phyloP scores from a whole-genome alignment of 2,329 filamentous ascomycete species.

The Trichoderma koningiopsis region DNA sequence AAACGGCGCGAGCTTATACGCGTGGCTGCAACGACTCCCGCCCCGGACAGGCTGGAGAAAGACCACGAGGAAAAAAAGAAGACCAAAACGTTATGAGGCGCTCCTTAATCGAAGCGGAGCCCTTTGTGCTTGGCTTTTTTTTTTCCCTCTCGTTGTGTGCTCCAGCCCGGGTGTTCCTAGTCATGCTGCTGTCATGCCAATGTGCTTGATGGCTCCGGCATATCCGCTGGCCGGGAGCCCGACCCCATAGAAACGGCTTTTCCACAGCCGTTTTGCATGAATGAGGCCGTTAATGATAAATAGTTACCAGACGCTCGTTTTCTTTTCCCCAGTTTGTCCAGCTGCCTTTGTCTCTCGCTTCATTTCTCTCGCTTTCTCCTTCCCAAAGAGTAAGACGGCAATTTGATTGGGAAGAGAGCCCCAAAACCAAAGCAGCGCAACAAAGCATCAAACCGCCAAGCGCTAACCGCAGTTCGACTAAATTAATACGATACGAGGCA shows the following conservation, averaged over 20 bases:
- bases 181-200: constrained; percentile 27
- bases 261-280: neutral
- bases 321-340: neutral
- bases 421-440: neutral
- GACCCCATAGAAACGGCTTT: constrained; percentile 9
- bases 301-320: constrained; percentile 4
- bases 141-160: neutral
- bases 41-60: constrained; percentile 15
- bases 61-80: neutral
- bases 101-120: constrained; percentile 18
- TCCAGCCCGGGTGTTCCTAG: constrained; percentile 16
- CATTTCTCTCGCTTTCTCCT: neutral
- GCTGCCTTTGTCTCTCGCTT: neutral
- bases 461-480: constrained; percentile 4
- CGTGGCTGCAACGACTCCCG: constrained; percentile 17
- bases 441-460: neutral
- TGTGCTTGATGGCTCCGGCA: constrained; percentile 24
- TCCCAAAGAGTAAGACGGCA: neutral
- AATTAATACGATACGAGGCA: constrained; percentile 16
- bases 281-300: constrained; percentile 22
- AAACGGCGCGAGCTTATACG: constrained; percentile 9
- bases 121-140: constrained; percentile 22
- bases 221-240: constrained; percentile 13
- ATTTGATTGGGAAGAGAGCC: neutral
- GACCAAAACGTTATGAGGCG: neutral